Percentiles rank a stretch among this genome's conserved stretches.
Conservation (phyloP, 2,329 filamentous ascomycete species). For the Pyrenophora seminiperda region DNA sequence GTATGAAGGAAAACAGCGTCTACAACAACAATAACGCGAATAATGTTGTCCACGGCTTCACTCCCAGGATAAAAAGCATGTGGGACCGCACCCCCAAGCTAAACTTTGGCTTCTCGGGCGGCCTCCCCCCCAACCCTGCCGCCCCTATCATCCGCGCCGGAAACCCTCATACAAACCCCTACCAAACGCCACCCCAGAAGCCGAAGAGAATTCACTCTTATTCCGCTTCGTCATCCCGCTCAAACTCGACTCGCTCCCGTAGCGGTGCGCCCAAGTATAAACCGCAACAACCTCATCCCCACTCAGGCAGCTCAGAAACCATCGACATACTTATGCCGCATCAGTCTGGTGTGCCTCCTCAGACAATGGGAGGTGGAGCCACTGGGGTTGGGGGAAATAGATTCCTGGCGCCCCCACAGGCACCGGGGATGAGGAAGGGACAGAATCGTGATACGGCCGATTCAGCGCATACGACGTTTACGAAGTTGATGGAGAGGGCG, state of each 20-base stretch:
- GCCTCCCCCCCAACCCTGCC: conserved; percentile 25
- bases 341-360: neutral
- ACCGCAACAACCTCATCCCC: conserved; percentile 7
- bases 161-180: conserved; percentile 36
- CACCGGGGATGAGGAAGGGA: conserved; percentile 34
- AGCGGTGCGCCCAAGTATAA: conserved; percentile 5
- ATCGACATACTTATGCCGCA: conserved; percentile 51
- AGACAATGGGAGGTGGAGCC: neutral
- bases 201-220: conserved; percentile 29
- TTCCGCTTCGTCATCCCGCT: conserved; percentile 24
- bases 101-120: conserved; percentile 34
- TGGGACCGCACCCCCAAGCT: conserved; percentile 44
- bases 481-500: conserved; percentile 50
- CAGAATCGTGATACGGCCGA: conserved; percentile 41
- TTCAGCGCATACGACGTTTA: conserved; percentile 47
- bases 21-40: neutral
- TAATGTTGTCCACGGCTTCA: conserved; percentile 29
- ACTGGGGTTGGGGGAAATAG: neutral
- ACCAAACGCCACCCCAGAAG: conserved; percentile 38
- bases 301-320: conserved; percentile 50
- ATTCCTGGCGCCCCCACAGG: conserved; percentile 42
- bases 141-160: conserved; percentile 37
- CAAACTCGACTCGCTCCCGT: conserved; percentile 20
- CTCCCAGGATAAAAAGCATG: conserved; percentile 43
- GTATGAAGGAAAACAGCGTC: conserved; percentile 24